Conservation (phyloP, 345 rosid genomes). For the Xanthoceras sorbifolium region DNA sequence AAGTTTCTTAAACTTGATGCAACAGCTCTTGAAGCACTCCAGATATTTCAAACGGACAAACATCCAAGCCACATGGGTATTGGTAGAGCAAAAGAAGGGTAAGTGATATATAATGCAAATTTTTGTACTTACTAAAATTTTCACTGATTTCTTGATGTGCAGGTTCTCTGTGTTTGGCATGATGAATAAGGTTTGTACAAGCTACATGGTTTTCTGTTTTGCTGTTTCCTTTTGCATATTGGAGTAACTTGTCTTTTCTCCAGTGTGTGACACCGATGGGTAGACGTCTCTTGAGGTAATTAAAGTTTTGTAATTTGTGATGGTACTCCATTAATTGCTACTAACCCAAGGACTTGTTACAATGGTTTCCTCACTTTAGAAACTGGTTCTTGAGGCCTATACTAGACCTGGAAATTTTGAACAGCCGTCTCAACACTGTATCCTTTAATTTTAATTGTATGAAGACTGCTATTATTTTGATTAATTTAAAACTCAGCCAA, state of each 20-base stretch:
- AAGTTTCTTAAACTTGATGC: slow-evolving; percentile 92
- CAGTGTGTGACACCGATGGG: slow-evolving; percentile 97
- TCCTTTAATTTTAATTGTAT: slow-evolving; percentile 46
- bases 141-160: slow-evolving; percentile 37
- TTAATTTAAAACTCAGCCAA: slow-evolving; percentile 16
- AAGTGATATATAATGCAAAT: slow-evolving; percentile 19
- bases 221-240: slow-evolving; percentile 23
- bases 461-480: slow-evolving; percentile 22
- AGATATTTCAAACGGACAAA: slow-evolving; percentile 89
- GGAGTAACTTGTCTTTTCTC: slow-evolving; percentile 34
- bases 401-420: slow-evolving; percentile 70
- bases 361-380: slow-evolving; percentile 44
- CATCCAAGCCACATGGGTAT: slow-evolving; percentile 99
- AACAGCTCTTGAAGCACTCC: slow-evolving; percentile 89
- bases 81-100: slow-evolving; percentile 99
- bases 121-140: slow-evolving; percentile 21
- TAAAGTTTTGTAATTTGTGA: slow-evolving; percentile 20
- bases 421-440: slow-evolving; percentile 85
- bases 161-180: slow-evolving; percentile 98
- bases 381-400: slow-evolving; percentile 98
- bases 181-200: slow-evolving; percentile 86
- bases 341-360: slow-evolving; percentile 19
- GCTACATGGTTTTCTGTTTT: slow-evolving; percentile 23
- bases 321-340: slow-evolving; percentile 10
- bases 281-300: slow-evolving; percentile 82